phyloP scores from a whole-genome alignment of 208 protist genomes.

The Perkinsela sp. region DNA sequence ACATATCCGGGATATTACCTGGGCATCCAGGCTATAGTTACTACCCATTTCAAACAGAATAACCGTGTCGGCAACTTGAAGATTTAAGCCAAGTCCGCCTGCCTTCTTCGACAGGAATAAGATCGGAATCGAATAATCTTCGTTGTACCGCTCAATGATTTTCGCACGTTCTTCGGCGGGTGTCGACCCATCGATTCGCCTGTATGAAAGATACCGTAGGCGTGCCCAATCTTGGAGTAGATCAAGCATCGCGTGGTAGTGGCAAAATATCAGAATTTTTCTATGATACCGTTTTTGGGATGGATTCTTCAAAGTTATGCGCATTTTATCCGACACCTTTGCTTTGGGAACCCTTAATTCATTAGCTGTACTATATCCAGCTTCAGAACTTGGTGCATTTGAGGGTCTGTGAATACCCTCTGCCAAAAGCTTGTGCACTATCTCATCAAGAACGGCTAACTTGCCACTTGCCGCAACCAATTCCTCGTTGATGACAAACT shows the following conservation, averaged over 20 bases:
- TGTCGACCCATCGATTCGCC: conserved; percentile 26
- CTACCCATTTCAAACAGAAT: conserved; percentile 84
- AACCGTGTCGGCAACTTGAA: conserved; percentile 78
- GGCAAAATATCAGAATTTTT: conserved; percentile 79
- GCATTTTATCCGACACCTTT: neutral
- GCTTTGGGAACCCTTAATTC: neutral
- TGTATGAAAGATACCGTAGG: conserved; percentile 13
- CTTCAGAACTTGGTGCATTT: too few relatives aligned
- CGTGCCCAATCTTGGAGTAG: conserved; percentile 27
- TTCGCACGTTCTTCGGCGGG: conserved; percentile 16
- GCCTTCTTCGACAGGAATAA: conserved; percentile 80
- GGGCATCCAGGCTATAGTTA: conserved; percentile 76
- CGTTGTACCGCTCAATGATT: conserved; percentile 53
- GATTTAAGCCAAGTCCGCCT: conserved; percentile 80
- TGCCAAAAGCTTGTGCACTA: conserved; percentile 25
- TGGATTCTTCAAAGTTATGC: conserved; percentile 2
- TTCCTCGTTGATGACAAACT: conserved; percentile 21
- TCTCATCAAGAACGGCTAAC: conserved; percentile 44
- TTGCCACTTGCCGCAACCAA: conserved; percentile 30
- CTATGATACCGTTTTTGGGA: conserved; percentile 1
- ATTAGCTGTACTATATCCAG: conserved; percentile 11
- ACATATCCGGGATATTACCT: conserved; percentile 78
- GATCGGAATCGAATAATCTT: neutral
- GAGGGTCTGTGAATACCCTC: too few relatives aligned
- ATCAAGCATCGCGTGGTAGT: conserved; percentile 53